Percentiles rank a stretch among this genome's conserved stretches.
Evolutionary conservation across 495 filamentous ascomycete species (phyloP).

Genomic region (Thermochaetoides thermophila): DNA sequence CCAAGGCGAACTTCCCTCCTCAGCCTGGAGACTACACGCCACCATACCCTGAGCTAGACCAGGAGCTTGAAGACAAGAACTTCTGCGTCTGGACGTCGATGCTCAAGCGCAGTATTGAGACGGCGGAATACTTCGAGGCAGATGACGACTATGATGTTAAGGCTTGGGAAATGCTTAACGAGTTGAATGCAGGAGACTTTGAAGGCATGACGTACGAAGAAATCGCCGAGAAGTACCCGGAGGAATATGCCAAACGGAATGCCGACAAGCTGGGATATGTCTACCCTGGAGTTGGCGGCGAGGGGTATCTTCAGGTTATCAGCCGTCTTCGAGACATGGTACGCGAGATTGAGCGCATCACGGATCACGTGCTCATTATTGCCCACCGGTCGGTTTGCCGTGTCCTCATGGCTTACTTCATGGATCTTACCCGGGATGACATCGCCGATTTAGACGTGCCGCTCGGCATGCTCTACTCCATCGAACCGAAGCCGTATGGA

Average conservation of each 20-base stretch:
- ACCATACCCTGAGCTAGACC: slow-evolving; percentile 70
- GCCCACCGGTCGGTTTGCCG: slow-evolving; percentile 81
- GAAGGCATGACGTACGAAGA: slow-evolving; percentile 91
- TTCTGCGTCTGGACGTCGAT: slow-evolving; percentile 98
- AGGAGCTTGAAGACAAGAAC: slow-evolving; percentile 57
- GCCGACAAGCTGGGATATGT: slow-evolving; percentile 81
- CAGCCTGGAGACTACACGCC: slow-evolving; percentile 80
- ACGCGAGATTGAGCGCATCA: slow-evolving; percentile 91
- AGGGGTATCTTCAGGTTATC: slow-evolving; percentile 94
- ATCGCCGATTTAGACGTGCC: slow-evolving; percentile 89
- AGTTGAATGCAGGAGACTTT: slow-evolving; percentile 81
- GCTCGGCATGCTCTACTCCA: slow-evolving; percentile 76
- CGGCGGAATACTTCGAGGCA: slow-evolving; percentile 67
- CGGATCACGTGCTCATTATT: slow-evolving; percentile 82
- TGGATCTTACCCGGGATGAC: slow-evolving; percentile 72
- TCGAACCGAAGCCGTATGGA: slow-evolving; percentile 95
- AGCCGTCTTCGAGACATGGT: slow-evolving; percentile 91
- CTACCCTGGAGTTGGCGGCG: slow-evolving; percentile 88
- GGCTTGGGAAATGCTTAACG: slow-evolving; percentile 95
- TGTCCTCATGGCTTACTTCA: slow-evolving; percentile 91
- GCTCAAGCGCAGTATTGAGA: slow-evolving; percentile 75
- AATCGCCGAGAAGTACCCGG: slow-evolving; percentile 56
- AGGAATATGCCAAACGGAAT: slow-evolving; percentile 62
- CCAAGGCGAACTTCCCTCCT: slow-evolving; percentile 62
- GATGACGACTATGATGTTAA: slow-evolving; percentile 98